Base-by-base conservation (phyloP, 805 yeast species). In the Nakazawaea ernobii region DNA sequence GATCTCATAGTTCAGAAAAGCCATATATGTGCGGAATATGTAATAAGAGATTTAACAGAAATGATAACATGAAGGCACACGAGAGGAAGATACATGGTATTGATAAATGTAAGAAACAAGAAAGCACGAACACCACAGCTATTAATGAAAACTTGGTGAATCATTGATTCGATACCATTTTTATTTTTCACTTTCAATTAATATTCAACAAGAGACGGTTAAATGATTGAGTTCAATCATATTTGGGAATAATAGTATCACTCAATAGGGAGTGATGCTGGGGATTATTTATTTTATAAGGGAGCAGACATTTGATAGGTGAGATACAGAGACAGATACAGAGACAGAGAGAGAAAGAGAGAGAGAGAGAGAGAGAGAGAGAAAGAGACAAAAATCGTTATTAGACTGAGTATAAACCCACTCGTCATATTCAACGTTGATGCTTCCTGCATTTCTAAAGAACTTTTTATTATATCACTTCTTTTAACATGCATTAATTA, bases 51-150 rank as follows among this genome's bases (percentile, higher is more conserved):
- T 79, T 79, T 60, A 79, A 78, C 58, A 61, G 84, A 52, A 78
- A 77, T 58, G 84, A 79, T 56, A 79, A 79, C 56, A 65, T 79
- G 54, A 79, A 79, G 59, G 81, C 79, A 20, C 84, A 79, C 62
- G 63, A 80, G 56, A 76, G 82, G 59, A 81, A 81, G 59, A 80
- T 80, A 41, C 87, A 81, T 58, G 42, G 42, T 4, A 29, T 48
- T 3, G 47, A 43, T 14, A 40, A 44, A 30, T 35, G 38, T 8
- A 42, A 35, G 8, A 43, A 35, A 13, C 35, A 13, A 33, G 24
- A 5, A 5, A 20, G 5, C 5, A 20, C 24, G 24, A 20, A 20
- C 24, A 20, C 24, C 24, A 20, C 24, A 20, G 24, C 5, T 20
- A 20, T 5, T 20, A 20, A 20, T 20, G 24, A 20, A 20, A 20